A percentile compares a stretch with the other conserved stretches of the same genome.
Conservation (phyloP, 441 rosid genomes). For the Syzygium malaccense region DNA sequence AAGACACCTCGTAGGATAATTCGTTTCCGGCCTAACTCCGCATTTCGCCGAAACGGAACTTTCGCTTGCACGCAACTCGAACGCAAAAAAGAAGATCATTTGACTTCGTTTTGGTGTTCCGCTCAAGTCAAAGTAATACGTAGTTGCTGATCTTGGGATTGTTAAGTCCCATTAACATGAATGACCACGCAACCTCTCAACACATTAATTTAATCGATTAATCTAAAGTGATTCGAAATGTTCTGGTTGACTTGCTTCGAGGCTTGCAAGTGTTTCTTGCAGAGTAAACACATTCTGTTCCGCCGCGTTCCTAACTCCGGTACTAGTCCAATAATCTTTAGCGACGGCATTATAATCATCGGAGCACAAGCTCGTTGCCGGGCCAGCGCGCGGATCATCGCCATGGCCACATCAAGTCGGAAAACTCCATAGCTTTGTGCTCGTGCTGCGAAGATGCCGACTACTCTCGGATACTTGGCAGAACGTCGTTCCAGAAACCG, state of each 20-base stretch:
- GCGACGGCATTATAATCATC: background rate
- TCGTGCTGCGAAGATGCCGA: background rate
- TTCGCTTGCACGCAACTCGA: background rate
- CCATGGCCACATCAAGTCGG: background rate
- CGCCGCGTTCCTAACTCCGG: background rate
- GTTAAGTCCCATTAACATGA: background rate
- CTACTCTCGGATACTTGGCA: background rate
- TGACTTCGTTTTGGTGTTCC: background rate
- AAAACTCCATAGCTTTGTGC: background rate
- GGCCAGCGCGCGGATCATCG: rapidly evolving
- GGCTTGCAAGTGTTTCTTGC: background rate
- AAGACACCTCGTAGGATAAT: background rate
- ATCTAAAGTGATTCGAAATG: background rate
- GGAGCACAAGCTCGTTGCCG: background rate
- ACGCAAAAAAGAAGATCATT: rapidly evolving
- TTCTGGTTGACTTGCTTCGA: background rate
- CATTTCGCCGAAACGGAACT: background rate
- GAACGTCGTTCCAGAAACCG: background rate
- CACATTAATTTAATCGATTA: background rate
- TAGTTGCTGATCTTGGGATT: background rate
- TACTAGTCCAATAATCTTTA: background rate
- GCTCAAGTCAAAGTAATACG: background rate
- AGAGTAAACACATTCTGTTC: background rate
- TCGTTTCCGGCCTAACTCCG: background rate
- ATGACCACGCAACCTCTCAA: background rate